Evolutionary conservation across 768 basidiomycete species (phyloP), one percentile per base, ranked within the genome.

Genomic region (Boletus sp.): DNA sequence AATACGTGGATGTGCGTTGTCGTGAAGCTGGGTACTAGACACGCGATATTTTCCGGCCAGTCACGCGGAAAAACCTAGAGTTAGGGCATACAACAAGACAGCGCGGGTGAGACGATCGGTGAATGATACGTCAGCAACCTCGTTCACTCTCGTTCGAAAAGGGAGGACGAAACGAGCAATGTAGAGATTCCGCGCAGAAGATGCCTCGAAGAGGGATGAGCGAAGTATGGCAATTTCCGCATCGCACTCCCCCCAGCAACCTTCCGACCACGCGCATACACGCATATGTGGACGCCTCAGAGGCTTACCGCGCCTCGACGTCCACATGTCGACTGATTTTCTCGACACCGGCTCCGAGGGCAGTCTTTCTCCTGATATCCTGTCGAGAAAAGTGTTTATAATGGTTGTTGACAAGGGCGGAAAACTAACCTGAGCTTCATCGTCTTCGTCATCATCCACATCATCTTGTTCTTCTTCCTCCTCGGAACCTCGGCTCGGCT

Each of bases 311-410:
- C 50, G 37, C 50, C 47, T 62, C 65, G 33, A 47, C 47, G 5
- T 66, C 64, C 37, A 71, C 62, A 54, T 75, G 74, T 49, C 69
- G 63, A 54, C 74, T 75, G 51, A 74, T 60, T 58, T 74, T 74
- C 58, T 74, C 74, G 18, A 74, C 68, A 8, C 74, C 74, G 9
- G 73, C 73, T 20, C 73, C 71, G 0, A 73, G 61, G 3, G 67
- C 63, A 14, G 74, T 74, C 57, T 67, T 75, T 42, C 74, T 64
- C 18, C 30, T 17, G 11, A 50, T 49, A 35, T 68, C 68, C 71
- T 73, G 53, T 36, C 44, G 32, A 49, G 18, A 46, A 47, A 42
- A 8, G 48, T 52, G 50, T 69, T 61, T 18, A 52, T 52, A 51
- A 6, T 14, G 18, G 10, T 45, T 11, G 2, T 36, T 18, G 5